Conservation (phyloP, 768 basidiomycete species). For the Kockovaella imperatae region DNA sequence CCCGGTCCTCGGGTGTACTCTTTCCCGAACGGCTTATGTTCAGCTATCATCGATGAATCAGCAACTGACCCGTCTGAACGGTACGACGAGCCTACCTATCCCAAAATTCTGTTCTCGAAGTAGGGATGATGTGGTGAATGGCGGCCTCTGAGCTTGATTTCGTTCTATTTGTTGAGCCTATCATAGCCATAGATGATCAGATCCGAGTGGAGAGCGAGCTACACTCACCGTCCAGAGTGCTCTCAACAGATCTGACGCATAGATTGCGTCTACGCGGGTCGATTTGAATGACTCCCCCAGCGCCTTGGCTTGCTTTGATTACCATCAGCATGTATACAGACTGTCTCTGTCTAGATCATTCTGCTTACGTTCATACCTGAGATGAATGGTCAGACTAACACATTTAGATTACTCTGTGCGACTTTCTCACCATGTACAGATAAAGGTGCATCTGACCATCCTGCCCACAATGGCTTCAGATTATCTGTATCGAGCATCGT, state of each 20-base stretch:
- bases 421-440: constrained; percentile 42
- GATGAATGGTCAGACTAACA: not conserved
- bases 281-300: constrained; percentile 30
- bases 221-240: constrained; percentile 46
- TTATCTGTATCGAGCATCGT: constrained; percentile 33
- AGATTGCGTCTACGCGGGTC: constrained; percentile 40
- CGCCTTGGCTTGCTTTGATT: constrained; percentile 46
- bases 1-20: constrained; percentile 26
- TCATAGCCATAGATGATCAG: not conserved
- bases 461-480: constrained; percentile 40
- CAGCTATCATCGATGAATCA: constrained; percentile 4
- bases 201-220: constrained; percentile 8
- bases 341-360: too few relatives aligned
- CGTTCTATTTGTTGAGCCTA: constrained; percentile 40
- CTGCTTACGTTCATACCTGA: constrained; percentile 41
- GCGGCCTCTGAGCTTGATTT: constrained; percentile 33
- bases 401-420: not conserved
- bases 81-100: constrained; percentile 37
- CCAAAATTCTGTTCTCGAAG: constrained; percentile 49
- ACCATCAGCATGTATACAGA: too few relatives aligned
- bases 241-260: constrained; percentile 45
- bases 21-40: constrained; percentile 25
- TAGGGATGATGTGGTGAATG: constrained; percentile 36
- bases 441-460: constrained; percentile 44
- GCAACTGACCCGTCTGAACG: constrained; percentile 4